These are phyloP conservation scores for Colletotrichum euphorbiae DNA, from an alignment of 2,329 filamentous ascomycete genomes.

Conservation along the genomic window DNA sequence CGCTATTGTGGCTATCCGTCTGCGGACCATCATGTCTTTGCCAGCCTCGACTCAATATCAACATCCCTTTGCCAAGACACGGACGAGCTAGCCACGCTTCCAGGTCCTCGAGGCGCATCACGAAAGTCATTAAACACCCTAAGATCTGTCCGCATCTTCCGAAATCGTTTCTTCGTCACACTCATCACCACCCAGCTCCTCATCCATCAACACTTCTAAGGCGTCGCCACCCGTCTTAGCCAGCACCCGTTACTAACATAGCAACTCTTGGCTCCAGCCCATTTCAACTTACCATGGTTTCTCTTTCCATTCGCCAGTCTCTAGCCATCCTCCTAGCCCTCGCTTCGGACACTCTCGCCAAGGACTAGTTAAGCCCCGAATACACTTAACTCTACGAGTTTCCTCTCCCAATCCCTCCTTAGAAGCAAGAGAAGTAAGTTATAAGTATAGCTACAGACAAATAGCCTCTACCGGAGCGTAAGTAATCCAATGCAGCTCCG, in stretches of 20 bases:
- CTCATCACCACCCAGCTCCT: constrained; percentile 22
- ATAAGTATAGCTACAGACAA: constrained; percentile 36
- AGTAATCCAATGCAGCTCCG: constrained; percentile 18
- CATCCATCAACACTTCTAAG: constrained; percentile 10
- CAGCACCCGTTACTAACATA: constrained; percentile 12
- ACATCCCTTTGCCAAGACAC: background rate
- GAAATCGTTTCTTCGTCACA: constrained; percentile 4
- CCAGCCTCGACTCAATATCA: background rate
- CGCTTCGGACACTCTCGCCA: constrained; percentile 34
- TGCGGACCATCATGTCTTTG: background rate
- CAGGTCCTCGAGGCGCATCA: background rate
- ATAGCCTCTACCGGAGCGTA: accelerated
- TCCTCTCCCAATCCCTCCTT: constrained; percentile 47
- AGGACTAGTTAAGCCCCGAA: constrained; percentile 36
- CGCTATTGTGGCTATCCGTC: constrained; percentile 1
- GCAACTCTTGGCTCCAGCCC: constrained; percentile 16
- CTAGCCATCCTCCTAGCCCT: constrained; percentile 31
- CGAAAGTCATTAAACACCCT: constrained; percentile 29
- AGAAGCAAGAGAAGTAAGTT: constrained; percentile 58
- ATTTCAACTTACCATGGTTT: constrained; percentile 24
- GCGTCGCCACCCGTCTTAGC: constrained; percentile 35
- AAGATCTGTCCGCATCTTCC: background rate
- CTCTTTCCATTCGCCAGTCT: constrained; percentile 35
- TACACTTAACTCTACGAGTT: constrained; percentile 39
- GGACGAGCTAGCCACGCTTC: background rate